Percentiles rank a stretch among this genome's conserved stretches.
Evolutionary conservation across 805 yeast species (phyloP).

Genomic region (Metschnikowia corniflorae): DNA sequence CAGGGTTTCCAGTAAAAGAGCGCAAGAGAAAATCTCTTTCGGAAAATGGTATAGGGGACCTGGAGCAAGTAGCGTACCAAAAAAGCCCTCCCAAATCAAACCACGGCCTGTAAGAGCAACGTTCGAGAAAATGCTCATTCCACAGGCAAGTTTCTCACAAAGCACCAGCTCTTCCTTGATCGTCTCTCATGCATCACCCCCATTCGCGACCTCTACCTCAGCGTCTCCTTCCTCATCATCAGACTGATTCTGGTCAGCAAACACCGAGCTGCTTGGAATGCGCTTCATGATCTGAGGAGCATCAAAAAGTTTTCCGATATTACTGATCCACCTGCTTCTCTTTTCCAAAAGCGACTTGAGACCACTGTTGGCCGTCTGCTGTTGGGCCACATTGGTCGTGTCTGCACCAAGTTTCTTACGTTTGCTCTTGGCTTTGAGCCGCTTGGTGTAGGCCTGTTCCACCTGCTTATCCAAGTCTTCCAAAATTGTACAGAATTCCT

Average conservation of each 20-base stretch:
- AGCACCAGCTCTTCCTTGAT: too few relatives aligned
- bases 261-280: conserved; percentile 62
- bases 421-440: conserved; percentile 71
- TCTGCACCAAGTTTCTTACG: conserved; percentile 45
- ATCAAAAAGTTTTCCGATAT: conserved; percentile 82
- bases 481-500: conserved; percentile 82
- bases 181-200: conserved; percentile 12
- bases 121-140: too few relatives aligned
- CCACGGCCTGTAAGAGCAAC: too few relatives aligned
- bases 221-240: conserved; percentile 35
- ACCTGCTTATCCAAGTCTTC: conserved; percentile 96
- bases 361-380: conserved; percentile 73
- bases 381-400: conserved; percentile 41
- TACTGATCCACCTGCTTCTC: conserved; percentile 81
- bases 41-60: too few relatives aligned
- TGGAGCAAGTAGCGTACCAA: too few relatives aligned
- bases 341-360: conserved; percentile 78
- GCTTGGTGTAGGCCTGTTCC: conserved; percentile 85
- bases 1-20: too few relatives aligned
- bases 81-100: too few relatives aligned
- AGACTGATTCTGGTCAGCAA: conserved; percentile 35
- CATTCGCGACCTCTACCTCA: conserved; percentile 22
- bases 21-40: too few relatives aligned
- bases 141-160: too few relatives aligned
- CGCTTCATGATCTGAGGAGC: conserved; percentile 68